Percentiles rank a stretch among this genome's conserved stretches.
phyloP scores from a whole-genome alignment of 2,329 filamentous ascomycete species.

The Diplodia seriata region DNA sequence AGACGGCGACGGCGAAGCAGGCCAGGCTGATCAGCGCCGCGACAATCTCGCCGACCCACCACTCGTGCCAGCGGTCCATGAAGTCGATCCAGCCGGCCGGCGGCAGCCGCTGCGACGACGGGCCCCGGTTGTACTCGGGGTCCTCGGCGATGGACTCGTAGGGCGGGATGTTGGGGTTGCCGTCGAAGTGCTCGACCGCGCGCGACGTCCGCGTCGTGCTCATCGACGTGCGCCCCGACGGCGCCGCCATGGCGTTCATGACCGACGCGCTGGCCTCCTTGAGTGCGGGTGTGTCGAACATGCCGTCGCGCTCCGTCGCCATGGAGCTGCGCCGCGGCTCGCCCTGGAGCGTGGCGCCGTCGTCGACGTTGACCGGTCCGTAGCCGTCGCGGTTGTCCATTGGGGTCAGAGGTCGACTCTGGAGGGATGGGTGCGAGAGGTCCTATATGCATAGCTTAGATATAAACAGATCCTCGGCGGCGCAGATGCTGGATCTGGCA shows the following conservation, averaged over 20 bases:
- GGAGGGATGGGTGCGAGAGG: neutral
- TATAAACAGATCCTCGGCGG: slow-evolving; percentile 22
- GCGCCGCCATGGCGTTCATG: slow-evolving; percentile 10
- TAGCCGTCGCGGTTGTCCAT: slow-evolving; percentile 25
- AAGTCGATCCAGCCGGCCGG: slow-evolving; percentile 2
- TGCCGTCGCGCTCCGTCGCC: neutral
- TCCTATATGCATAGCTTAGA: neutral
- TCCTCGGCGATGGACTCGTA: slow-evolving; percentile 27
- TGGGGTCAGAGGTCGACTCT: neutral
- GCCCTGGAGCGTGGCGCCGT: slow-evolving; percentile 11
- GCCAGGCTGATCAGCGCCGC: slow-evolving; percentile 8
- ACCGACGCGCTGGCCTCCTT: slow-evolving; percentile 15
- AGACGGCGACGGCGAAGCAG: slow-evolving; percentile 15
- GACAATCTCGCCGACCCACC: slow-evolving; percentile 9
- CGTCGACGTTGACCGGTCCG: slow-evolving; percentile 22
- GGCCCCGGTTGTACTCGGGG: slow-evolving; percentile 15
- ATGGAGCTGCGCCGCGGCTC: slow-evolving; percentile 13
- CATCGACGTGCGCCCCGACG: slow-evolving; percentile 26
- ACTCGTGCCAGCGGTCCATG: slow-evolving; percentile 12
- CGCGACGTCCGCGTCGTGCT: slow-evolving; percentile 24
- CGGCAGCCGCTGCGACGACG: neutral
- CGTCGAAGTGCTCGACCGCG: slow-evolving; percentile 25
- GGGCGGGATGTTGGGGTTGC: slow-evolving; percentile 27
- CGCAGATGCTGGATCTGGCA: slow-evolving; percentile 9
- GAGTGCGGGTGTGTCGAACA: neutral